Evolutionary conservation across 2,329 filamentous ascomycete genomes (phyloP), one percentile per base, ranked within the genome.

Genomic region (Cercospora canescens): DNA sequence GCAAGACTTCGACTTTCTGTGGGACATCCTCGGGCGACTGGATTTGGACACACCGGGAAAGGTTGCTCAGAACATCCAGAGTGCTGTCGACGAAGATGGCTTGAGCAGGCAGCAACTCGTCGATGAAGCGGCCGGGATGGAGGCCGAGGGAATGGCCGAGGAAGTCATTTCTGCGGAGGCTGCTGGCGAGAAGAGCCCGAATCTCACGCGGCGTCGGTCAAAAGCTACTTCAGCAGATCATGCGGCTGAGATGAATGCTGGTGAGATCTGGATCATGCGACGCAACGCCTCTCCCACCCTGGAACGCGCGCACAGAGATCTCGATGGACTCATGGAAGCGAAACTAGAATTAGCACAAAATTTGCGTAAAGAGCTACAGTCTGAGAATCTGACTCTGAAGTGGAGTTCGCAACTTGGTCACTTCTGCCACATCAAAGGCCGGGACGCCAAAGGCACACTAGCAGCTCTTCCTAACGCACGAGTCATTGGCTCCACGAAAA

Each of bases 41-140:
- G 83, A 87, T 62, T 83, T 97, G 21, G 82, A 86, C 12, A 86
- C 87, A 2, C 91, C 93, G 0, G 80, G 83, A 11, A 83, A 86
- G 48, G 85, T 98, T 4, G 91, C 94, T 2, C 79, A 82, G 24
- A 86, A 85, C 24, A 97, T 99, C 65, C 81, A 86, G 58, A 83
- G 86, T 2, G 89, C 94, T 4, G 96, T 99, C 65, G 95, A 99
- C 73, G 95, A 98, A 79, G 94, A 97, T 69, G 92, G 93, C 0
- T 82, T 98, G n/a, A 84, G 89, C 16, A 88, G 92, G 70, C 89
- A 92, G 73, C 94, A 97, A 73, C 87, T 90, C 37, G 85, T 90
- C 1, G 89, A 95, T 71, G 89, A 94, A 67, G 88, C 86, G 60
- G 88, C 92, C 69, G 88, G 89, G 0, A 87, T 85, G 21, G 87